These are phyloP conservation scores for Thraustotheca clavata DNA, from an alignment of 352 stramenopile genomes.

Conservation along the genomic window DNA sequence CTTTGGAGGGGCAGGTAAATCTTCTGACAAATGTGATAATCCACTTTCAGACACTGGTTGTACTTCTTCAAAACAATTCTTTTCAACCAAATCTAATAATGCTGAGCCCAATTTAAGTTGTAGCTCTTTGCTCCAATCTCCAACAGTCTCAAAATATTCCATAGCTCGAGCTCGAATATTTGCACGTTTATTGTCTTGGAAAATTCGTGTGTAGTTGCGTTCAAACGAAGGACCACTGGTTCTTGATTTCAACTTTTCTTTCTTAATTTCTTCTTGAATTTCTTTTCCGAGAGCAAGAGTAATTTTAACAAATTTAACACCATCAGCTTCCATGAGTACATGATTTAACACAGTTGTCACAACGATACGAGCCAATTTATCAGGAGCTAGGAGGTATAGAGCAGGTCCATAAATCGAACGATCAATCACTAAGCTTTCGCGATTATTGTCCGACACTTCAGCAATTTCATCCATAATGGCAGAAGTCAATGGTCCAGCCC, in stretches of 20 bases:
- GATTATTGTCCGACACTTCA: slow-evolving; percentile 25
- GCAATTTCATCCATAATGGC: neutral
- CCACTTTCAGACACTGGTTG: slow-evolving; percentile 24
- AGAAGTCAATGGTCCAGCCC: neutral
- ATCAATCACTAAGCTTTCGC: slow-evolving; percentile 40
- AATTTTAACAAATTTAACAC: slow-evolving; percentile 75
- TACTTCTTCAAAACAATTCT: slow-evolving; percentile 54
- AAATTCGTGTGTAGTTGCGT: slow-evolving; percentile 24
- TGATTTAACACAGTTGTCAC: slow-evolving; percentile 70
- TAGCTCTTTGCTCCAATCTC: slow-evolving; percentile 79
- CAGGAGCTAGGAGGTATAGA: slow-evolving; percentile 44
- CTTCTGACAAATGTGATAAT: slow-evolving; percentile 29
- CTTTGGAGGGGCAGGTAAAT: slow-evolving; percentile 27
- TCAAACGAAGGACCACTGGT: neutral
- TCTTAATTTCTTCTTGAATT: slow-evolving; percentile 68
- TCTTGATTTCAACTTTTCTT: slow-evolving; percentile 34
- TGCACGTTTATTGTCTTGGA: slow-evolving; percentile 29
- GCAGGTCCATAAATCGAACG: slow-evolving; percentile 64
- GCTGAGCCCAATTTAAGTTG: slow-evolving; percentile 87
- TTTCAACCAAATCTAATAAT: slow-evolving; percentile 69
- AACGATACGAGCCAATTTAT: slow-evolving; percentile 46
- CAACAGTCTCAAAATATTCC: slow-evolving; percentile 59
- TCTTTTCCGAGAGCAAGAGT: slow-evolving; percentile 64
- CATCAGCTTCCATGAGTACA: slow-evolving; percentile 51
- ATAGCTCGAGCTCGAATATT: slow-evolving; percentile 34